Evolutionary conservation across 2,329 filamentous ascomycete species (phyloP), one percentile per base, ranked within the genome.

Genomic region (Aspergillus hiratsukae): DNA sequence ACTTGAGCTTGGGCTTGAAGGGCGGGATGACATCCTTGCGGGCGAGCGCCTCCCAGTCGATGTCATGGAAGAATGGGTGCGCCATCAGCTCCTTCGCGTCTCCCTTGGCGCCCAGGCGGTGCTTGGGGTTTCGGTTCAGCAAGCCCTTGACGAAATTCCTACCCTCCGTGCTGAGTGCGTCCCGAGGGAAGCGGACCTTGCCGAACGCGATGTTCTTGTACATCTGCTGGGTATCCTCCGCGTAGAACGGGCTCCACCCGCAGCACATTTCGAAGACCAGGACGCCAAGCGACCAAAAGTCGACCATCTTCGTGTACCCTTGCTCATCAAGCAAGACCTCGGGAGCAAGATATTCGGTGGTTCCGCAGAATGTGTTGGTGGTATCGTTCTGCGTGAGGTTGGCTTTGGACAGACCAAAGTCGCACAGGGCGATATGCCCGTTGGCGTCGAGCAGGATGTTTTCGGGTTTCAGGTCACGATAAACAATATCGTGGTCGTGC

Each of bases 151-250:
- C 94, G 68, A 99, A 99, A 75, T 96, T 97, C 57, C 94, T 86
- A 57, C 94, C 94, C 74, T 99, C 94, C 43, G 91, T 88, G 59
- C 91, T 97, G 31, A 99, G 80, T 1, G 94, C 96, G 73, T 99
- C 94, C 63, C 92, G 85, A 7, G 94, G 94, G 74, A 99, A 99
- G 59, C 94, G 84, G 56, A 99, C 94, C 73, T 99, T 99, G 71
- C 94, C 94, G 70, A 99, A 99, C 0, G 94, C 94, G 72, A 99
- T 99, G 78, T 99, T 99, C 81, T 99, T 99, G 81, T 99, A 99
- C 94, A 99, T 99, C 74, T 99, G 94, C 75, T 99, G 94, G 0
- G 94, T 99, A 70, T 99, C 94, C 70, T 99, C 94, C 55, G 94
- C 94, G 67, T 97, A 99, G 77, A 99, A 99, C 0, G 94, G 94